These are phyloP conservation scores for Thalia dealbata DNA, from an alignment of 176 grass and related monocot genomes.

Conservation along the genomic window DNA sequence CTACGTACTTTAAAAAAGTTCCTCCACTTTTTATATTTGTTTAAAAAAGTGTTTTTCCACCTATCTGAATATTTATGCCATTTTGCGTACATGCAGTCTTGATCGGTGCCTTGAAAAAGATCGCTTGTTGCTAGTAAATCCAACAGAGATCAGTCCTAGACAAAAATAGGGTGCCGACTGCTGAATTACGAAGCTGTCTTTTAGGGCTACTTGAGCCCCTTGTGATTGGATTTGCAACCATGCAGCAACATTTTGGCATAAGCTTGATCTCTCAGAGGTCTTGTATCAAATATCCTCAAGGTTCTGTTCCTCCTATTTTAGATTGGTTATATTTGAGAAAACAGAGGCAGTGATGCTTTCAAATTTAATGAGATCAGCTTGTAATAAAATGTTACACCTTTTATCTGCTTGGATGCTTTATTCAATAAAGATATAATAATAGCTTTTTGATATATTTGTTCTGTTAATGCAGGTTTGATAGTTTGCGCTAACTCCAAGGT, in stretches of 20 bases:
- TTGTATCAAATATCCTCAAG: conserved; percentile 98
- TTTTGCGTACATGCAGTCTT: conserved; percentile 46
- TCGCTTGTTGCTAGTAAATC: conserved; percentile 74
- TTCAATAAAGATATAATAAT: neutral
- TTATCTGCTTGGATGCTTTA: neutral
- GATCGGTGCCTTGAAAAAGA: conserved; percentile 92
- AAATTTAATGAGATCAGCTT: neutral
- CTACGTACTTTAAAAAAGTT: too few species aligned
- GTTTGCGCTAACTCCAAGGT: conserved; percentile 66
- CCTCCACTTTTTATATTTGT: too few species aligned
- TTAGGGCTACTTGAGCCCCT: conserved; percentile 95
- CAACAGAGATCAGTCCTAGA: conserved; percentile 97
- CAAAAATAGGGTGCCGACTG: conserved; percentile 92
- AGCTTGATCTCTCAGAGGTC: conserved; percentile 91
- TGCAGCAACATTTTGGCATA: conserved; percentile 97
- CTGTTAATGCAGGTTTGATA: conserved; percentile 66
- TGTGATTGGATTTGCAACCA: conserved; percentile 95
- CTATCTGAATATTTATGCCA: conserved; percentile 13
- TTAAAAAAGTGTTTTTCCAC: conserved; percentile 5
- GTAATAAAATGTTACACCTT: neutral
- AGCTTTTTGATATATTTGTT: neutral
- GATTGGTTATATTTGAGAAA: neutral
- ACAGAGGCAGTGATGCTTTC: neutral
- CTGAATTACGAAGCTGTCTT: conserved; percentile 90
- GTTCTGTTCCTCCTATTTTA: conserved; percentile 25